These are phyloP conservation scores for Naganishia onofrii DNA, from an alignment of 768 basidiomycete genomes.

Conservation along the genomic window DNA sequence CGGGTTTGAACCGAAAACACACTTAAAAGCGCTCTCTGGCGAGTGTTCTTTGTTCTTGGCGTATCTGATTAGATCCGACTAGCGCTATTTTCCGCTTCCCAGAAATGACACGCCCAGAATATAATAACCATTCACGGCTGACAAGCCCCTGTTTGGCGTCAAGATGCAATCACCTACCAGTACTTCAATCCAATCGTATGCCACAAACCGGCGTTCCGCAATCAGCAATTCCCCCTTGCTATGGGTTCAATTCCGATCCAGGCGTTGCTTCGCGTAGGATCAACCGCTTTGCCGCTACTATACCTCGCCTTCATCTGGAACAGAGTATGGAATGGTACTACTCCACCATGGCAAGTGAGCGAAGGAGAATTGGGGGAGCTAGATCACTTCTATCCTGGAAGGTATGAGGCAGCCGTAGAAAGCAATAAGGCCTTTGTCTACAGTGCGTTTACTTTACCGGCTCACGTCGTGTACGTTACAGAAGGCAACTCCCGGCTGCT, in stretches of 20 bases:
- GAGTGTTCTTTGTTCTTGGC: too few relatives aligned
- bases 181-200: too few relatives aligned
- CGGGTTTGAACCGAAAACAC: too few relatives aligned
- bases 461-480: background rate
- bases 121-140: too few relatives aligned
- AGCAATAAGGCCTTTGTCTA: background rate
- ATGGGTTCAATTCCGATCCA: background rate
- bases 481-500: background rate
- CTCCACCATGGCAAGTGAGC: background rate
- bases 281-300: background rate
- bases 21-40: too few relatives aligned
- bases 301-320: background rate
- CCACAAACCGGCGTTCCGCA: too few relatives aligned
- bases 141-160: too few relatives aligned
- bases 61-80: too few relatives aligned
- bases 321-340: background rate
- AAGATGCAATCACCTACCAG: too few relatives aligned
- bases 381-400: background rate
- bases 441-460: background rate
- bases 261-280: background rate
- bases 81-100: too few relatives aligned
- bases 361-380: background rate
- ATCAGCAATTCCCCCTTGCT: background rate
- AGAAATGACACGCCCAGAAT: too few relatives aligned
- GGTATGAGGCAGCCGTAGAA: background rate